Base-by-base conservation (phyloP, 2,329 filamentous ascomycete species). In the Ceratocystis variospora region DNA sequence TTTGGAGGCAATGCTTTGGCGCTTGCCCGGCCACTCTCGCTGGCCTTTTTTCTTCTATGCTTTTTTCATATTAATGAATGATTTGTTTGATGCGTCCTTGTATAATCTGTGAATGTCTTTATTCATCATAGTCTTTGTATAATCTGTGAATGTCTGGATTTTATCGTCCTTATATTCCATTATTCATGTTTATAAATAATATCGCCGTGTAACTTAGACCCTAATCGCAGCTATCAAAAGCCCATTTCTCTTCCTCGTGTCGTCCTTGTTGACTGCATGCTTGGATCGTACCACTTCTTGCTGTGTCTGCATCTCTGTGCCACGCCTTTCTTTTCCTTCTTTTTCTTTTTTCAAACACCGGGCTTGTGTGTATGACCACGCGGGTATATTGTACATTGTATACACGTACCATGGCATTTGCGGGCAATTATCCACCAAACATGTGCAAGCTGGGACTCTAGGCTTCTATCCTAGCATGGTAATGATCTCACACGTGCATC, bases 41-140 rank as follows among this genome's bases (percentile, higher is more conserved):
- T 62, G 61, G 22, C 45, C 15, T 2, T 55, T 66, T 28, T 46
- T n/a, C 33, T 63, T 66, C 37, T 63, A 8, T 44, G 25, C 19
- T 53, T 63, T 45, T 22, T 48, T 41, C 12, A 25, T 59, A 3
- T 50, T 50, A 53, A 33, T 46, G 62, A 48, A 50, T n/a, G 41
- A 48, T 28, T 50, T 63, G 22, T 53, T 63, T 63, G 53, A 57
- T 57, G 53, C 53, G 22, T 28, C 7, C 31, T 57, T 15, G 17
- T 19, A 57, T 57, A 2, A 57, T 31, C 12, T 33, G 28, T 22
- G 10, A n/a, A 33, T 57, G 53, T 57, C 25, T 50, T 48, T 0
- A 46, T 28, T 28, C 28, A 28, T 5, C 2, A 25, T 25, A 25
- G 22, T 28, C 17, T 57, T 57, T 2, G 17, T 19, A 57, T 57